Evolutionary conservation across 2,329 filamentous ascomycete species (phyloP), one percentile per base, ranked within the genome.

Genomic region (Sporothrix dimorphospora): DNA sequence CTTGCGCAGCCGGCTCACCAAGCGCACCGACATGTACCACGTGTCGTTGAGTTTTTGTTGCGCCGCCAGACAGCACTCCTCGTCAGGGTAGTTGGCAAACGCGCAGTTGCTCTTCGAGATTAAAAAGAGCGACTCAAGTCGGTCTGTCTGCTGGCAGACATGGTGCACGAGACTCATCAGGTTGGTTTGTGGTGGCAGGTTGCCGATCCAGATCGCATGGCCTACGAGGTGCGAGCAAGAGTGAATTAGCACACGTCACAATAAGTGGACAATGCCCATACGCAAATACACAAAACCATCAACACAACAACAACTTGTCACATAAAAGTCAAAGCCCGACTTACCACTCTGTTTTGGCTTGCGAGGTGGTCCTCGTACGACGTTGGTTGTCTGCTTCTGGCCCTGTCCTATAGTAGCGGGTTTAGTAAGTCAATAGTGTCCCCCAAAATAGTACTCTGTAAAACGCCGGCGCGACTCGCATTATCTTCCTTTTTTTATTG

Each of bases 71-170:
- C 94, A 98, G 5, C 90, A 89, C 3, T 85, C 82, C 77, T 97
- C 94, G 68, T 93, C 92, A 74, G 91, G 92, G 80, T 97, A 98
- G 78, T 98, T 98, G 75, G 97, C 94, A 82, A 98, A 98, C 0
- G 94, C 95, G 78, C 95, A 98, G 79, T 98, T 98, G 80, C 94
- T 98, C 80, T 98, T 98, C 0, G 94, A 95, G 53, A 98, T 98
- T 47, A 98, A 83, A 76, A 98, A 98, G 0, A 98, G 84, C 63
- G 94, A 97, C 79, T 97, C 92, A 27, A 98, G 89, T 1, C 94
- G 88, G 0, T 86, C 87, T 0, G 93, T 91, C 75, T 94, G 91
- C 74, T 89, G 89, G 74, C 93, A 97, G 72, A 98, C 96, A 79
- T 98, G 93, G 73, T 96, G 90, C 69, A 98, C 97, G n/a, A 98